Percentiles rank a stretch among this genome's conserved stretches.
phyloP scores from a whole-genome alignment of 768 basidiomycete species.

The Mycena capillaripes region DNA sequence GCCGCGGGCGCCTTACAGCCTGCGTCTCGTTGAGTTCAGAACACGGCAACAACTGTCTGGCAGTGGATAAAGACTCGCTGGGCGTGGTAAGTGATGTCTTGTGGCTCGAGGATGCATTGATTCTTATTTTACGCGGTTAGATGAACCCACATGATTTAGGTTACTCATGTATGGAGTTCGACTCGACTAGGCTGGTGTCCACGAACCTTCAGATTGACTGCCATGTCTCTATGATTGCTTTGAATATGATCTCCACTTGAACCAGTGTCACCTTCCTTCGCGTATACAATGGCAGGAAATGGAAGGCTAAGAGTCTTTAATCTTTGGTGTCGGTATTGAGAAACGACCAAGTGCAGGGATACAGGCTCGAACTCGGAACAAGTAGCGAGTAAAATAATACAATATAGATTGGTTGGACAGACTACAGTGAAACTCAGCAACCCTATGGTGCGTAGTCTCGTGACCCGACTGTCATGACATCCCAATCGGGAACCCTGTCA shows the following conservation, averaged over 20 bases:
- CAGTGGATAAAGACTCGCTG: conserved; percentile 9
- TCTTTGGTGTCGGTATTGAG: no score
- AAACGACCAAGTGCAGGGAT: no score
- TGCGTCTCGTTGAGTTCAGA: conserved; percentile 20
- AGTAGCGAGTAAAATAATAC: no score
- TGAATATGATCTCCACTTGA: conserved; percentile 13
- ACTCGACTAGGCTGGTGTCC: conserved; percentile 6
- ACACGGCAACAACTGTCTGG: conserved; percentile 14
- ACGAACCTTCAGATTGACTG: conserved; percentile 8
- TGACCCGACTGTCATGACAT: no score
- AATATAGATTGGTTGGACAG: no score
- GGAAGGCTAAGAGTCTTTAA: no score
- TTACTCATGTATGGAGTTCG: conserved; percentile 6
- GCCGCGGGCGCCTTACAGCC: conserved; percentile 12
- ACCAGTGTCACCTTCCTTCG: neutral
- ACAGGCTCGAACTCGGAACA: no score
- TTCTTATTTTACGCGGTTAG: conserved; percentile 14
- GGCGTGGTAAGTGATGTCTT: conserved; percentile 13
- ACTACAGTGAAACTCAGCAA: no score
- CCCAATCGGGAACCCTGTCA: no score
- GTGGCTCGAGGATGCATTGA: conserved; percentile 5
- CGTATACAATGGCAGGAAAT: no score
- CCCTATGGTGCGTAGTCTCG: no score
- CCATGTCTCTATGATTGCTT: conserved; percentile 8
- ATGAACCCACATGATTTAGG: no score